These are phyloP conservation scores for Aspergillus texensis DNA, from an alignment of 2,329 filamentous ascomycete genomes.

Conservation along the genomic window DNA sequence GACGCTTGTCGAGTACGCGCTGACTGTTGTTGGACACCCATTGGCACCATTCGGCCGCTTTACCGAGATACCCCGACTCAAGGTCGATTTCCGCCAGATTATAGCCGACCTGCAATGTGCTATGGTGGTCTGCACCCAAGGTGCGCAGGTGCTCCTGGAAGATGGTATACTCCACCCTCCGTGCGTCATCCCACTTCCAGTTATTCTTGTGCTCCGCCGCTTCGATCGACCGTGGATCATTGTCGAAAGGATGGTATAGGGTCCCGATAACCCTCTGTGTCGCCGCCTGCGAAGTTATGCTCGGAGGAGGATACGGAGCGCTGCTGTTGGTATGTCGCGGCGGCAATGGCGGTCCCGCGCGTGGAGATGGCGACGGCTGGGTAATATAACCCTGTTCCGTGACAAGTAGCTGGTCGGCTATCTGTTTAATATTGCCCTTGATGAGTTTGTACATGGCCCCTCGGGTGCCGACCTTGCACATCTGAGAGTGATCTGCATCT, in stretches of 20 bases:
- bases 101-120: conserved; percentile 31
- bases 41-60: conserved; percentile 33
- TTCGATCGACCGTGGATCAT: conserved; percentile 30
- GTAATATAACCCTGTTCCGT: conserved; percentile 35
- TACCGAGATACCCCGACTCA: conserved; percentile 25
- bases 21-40: conserved; percentile 33
- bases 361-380: conserved; percentile 19
- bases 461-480: conserved; percentile 35
- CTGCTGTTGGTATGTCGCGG: conserved; percentile 34
- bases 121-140: conserved; percentile 33
- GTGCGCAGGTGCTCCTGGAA: conserved; percentile 34
- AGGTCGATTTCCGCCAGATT: conserved; percentile 33
- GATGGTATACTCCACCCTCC: conserved; percentile 31
- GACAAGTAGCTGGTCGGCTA: conserved; percentile 33
- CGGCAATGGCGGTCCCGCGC: conserved; percentile 28
- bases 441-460: conserved; percentile 36
- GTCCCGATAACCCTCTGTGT: conserved; percentile 21
- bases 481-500: conserved; percentile 39
- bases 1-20: conserved; percentile 29
- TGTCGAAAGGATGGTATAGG: conserved; percentile 26
- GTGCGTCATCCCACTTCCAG: conserved; percentile 32
- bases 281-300: conserved; percentile 15
- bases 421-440: conserved; percentile 37
- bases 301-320: conserved; percentile 23
- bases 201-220: conserved; percentile 31